Base-by-base conservation (phyloP, 768 basidiomycete species). In the Pleurotus eryngii region DNA sequence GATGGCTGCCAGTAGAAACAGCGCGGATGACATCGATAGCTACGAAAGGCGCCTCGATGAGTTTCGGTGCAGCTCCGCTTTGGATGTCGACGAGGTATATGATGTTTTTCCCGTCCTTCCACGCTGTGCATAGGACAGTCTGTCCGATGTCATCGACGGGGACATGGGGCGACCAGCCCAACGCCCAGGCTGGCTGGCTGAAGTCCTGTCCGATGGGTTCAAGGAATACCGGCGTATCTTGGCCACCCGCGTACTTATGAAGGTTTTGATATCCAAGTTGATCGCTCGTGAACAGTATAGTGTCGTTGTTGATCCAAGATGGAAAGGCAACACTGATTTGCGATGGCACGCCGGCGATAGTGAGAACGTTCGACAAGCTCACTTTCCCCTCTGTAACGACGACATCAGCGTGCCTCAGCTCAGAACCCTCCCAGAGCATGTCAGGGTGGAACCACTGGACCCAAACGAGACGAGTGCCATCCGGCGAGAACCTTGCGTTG, bases 231-330 rank as follows among this genome's bases (percentile, higher is more conserved):
- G 82, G 66, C 0, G 66, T 48, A 4, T 73, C 61, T 8, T 69
- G 67, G 14, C 70, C 69, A 4, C 71, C 64, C 2, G 61, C 22
- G 22, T 80, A 85, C 20, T 64, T 75, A 78, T 82, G 90, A 0
- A 90, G 86, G 63, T 91, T 89, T 57, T 81, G 76, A 65, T 78
- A 92, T 0, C 86, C 87, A 14, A 82, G 81, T 55, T 75, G 73
- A 61, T 92, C 90, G 30, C 76, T 80, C 5, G 84, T 82, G 70
- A 85, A 90, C 46, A 87, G 70, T 39, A 92, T 72, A 3, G 69
- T 75, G 27, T 81, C 76, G 61, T 84, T 73, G 57, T 72, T 74
- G 3, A 76, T 68, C 89, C 89, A 91, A 5, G 70, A 63, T 0
- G 90, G 86, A 61, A 86, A 86, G 9, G 65, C 74, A 24, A 83